Percentiles rank a stretch among this genome's conserved stretches.
Evolutionary conservation across 768 basidiomycete species (phyloP).

Genomic region (Auricularia sp.): DNA sequence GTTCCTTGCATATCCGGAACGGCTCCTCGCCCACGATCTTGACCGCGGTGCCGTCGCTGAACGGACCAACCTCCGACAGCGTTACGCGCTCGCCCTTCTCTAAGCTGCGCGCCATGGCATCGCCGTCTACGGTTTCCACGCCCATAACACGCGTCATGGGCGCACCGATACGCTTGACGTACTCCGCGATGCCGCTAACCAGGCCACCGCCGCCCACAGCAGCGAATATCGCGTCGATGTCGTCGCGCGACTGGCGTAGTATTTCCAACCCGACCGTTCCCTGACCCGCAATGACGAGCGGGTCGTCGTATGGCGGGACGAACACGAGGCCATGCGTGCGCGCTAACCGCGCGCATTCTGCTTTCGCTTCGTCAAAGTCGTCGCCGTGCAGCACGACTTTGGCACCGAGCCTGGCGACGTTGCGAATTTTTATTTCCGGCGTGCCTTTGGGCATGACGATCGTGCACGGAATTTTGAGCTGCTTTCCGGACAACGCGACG

Average conservation of each 20-base stretch:
- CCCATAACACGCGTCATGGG: slow-evolving; percentile 77
- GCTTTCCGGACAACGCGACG: slow-evolving; percentile 87
- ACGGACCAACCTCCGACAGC: slow-evolving; percentile 85
- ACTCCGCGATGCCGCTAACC: slow-evolving; percentile 81
- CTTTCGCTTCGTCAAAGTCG: slow-evolving; percentile 95
- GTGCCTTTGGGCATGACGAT: slow-evolving; percentile 97
- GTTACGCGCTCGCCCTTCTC: slow-evolving; percentile 72
- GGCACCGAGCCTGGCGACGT: slow-evolving; percentile 89
- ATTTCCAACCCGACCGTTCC: slow-evolving; percentile 94
- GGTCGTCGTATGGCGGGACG: slow-evolving; percentile 96
- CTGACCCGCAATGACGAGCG: slow-evolving; percentile 93
- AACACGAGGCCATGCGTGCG: slow-evolving; percentile 67
- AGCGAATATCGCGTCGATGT: slow-evolving; percentile 76
- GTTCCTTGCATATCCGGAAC: slow-evolving; percentile 80
- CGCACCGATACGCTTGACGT: slow-evolving; percentile 85
- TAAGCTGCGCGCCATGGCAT: slow-evolving; percentile 85
- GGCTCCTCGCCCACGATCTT: slow-evolving; percentile 91
- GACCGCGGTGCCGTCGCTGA: slow-evolving; percentile 96
- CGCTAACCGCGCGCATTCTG: slow-evolving; percentile 84
- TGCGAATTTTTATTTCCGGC: slow-evolving; percentile 91
- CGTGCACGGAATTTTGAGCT: slow-evolving; percentile 87
- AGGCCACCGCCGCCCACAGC: slow-evolving; percentile 94
- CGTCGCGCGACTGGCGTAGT: slow-evolving; percentile 71
- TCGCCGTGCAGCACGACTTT: slow-evolving; percentile 86
- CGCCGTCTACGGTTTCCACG: slow-evolving; percentile 90